Evolutionary conservation across 768 basidiomycete genomes (phyloP), one percentile per base, ranked within the genome.

Genomic region (Neoboletus magnificus): DNA sequence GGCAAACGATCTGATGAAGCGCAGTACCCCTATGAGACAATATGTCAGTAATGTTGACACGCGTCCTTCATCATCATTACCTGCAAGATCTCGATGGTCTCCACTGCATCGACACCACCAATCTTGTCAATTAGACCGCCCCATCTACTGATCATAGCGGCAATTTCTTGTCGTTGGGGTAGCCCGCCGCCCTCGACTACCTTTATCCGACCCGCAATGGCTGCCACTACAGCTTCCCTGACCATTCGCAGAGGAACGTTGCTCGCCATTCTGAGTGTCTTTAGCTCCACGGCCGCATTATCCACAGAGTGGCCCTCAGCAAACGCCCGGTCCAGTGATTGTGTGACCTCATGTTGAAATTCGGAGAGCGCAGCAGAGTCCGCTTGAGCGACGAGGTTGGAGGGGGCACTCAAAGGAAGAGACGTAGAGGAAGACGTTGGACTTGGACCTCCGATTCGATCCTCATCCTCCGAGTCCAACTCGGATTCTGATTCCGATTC

Each of bases 201-300:
- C 47, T 75, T 76, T 44, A 94, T 86, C 56, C 81, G 81, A 56
- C 85, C 83, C 52, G 96, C 85, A 55, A 98, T 79, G 37, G 85
- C 89, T n/a, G 80, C 80, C 36, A 98, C 79, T n/a, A 98, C 91
- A 16, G 89, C 89, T 71, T 94, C 89, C 49, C 90, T 80, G 16
- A 97, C 94, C 48, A 85, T 79, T n/a, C 80, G 81, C 20, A 97
- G 79, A 12, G 91, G 82, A 27, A 98, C 96, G 64, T 98, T 98
- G 65, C 88, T 91, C 35, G 93, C 93, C 92, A 98, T 96, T 47
- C 95, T 89, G 43, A 99, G 81, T 42, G 96, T 97, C 75, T 96
- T 93, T 56, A 98, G 80, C 69, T 98, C 96, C 58, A 98, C 89
- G 1, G 91, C 80, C 1, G 94, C 93, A 70, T 97, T 93, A 62